Percentiles rank a stretch among this genome's conserved stretches.
These are phyloP conservation scores for Gastrolobium bilobum DNA, from an alignment of 306 rosid species.

Conservation along the genomic window DNA sequence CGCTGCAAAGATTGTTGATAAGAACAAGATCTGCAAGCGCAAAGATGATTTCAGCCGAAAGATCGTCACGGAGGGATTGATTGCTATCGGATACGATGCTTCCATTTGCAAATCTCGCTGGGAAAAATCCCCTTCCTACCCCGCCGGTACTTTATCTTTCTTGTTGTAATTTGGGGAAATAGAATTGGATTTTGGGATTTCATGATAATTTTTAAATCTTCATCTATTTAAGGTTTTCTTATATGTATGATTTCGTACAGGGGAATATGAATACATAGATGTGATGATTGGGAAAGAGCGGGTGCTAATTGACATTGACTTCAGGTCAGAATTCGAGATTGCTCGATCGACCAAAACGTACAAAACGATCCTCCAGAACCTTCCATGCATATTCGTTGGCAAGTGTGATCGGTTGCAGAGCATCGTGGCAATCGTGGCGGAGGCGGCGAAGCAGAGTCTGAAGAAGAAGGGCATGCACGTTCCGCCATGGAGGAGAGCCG, in stretches of 20 bases:
- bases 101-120: constrained; percentile 89
- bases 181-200: background rate
- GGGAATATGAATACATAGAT: constrained; percentile 84
- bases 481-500: constrained; percentile 85
- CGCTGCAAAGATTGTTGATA: constrained; percentile 78
- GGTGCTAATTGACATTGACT: constrained; percentile 74
- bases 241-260: constrained; percentile 43
- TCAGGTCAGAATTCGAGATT: constrained; percentile 83
- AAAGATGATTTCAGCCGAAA: constrained; percentile 70
- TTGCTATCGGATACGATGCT: constrained; percentile 84
- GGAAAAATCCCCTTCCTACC: constrained; percentile 75
- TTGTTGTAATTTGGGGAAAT: background rate
- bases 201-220: background rate
- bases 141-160: constrained; percentile 62
- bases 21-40: constrained; percentile 72
- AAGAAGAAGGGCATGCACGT: constrained; percentile 79
- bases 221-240: background rate
- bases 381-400: constrained; percentile 79
- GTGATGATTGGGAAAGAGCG: constrained; percentile 63
- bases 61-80: constrained; percentile 58
- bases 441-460: constrained; percentile 84
- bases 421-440: constrained; percentile 70
- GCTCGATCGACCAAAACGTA: constrained; percentile 76
- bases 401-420: constrained; percentile 65
- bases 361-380: constrained; percentile 68